Evolutionary conservation across 345 rosid genomes (phyloP).

Genomic region (Hibiscus syriacus): DNA sequence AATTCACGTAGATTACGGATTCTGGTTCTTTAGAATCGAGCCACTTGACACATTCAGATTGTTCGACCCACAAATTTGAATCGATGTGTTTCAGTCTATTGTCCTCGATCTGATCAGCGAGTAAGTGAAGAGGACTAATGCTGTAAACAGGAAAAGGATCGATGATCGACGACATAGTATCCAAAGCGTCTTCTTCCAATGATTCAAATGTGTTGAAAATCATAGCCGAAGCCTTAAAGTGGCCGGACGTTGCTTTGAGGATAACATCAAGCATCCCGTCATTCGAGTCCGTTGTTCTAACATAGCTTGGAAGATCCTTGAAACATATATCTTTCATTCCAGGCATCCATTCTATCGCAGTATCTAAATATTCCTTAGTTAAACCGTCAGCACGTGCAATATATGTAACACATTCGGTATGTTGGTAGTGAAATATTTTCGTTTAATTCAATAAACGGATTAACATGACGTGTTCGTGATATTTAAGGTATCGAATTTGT

Average conservation of each 20-base stretch:
- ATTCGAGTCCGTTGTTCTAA: constrained; percentile 20
- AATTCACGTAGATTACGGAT: constrained; percentile 7
- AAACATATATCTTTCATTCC: constrained; percentile 28
- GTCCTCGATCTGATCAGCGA: constrained; percentile 11
- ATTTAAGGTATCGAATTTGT: too few species aligned
- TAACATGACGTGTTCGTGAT: too few species aligned
- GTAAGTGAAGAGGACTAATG: constrained; percentile 32
- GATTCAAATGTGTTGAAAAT: constrained; percentile 35
- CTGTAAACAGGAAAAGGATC: constrained; percentile 15
- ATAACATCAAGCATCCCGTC: constrained; percentile 20
- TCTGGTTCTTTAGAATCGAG: not conserved
- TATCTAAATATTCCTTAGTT: constrained; percentile 8
- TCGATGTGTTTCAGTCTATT: not conserved
- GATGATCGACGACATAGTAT: constrained; percentile 10
- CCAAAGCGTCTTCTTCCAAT: constrained; percentile 21
- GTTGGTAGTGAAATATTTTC: too few species aligned
- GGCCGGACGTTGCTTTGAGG: constrained; percentile 7
- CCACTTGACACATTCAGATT: constrained; percentile 1
- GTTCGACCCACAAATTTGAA: not conserved
- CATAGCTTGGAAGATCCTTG: constrained; percentile 27
- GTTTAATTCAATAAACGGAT: too few species aligned
- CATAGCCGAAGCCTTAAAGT: constrained; percentile 24
- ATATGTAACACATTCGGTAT: too few species aligned
- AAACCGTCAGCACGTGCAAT: constrained; percentile 19
- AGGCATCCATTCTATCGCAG: constrained; percentile 29